Evolutionary conservation across 495 filamentous ascomycete species (phyloP).

Genomic region (Diplogelasinospora grovesii): DNA sequence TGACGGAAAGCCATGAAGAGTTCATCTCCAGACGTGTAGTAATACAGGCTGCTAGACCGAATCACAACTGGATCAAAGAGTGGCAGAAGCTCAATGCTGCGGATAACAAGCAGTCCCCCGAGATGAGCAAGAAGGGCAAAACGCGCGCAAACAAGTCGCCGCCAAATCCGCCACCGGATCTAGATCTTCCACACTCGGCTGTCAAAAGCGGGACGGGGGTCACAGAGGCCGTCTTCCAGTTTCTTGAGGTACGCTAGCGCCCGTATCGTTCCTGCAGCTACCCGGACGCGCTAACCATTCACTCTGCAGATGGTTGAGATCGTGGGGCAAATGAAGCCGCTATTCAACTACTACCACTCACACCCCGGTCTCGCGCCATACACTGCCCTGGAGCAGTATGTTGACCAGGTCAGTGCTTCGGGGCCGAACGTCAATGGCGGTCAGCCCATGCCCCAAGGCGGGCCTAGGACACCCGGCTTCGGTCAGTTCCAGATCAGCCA

Average conservation of each 20-base stretch:
- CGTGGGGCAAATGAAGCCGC: conserved; percentile 63
- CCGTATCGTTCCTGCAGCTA: conserved; percentile 2
- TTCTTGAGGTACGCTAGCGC: conserved; percentile 53
- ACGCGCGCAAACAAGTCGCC: conserved; percentile 42
- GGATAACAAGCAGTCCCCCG: conserved; percentile 64
- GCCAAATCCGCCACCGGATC: conserved; percentile 43
- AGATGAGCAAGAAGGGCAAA: conserved; percentile 65
- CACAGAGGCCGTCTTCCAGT: conserved; percentile 53
- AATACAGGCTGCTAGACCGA: conserved; percentile 46
- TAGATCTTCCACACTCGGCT: conserved; percentile 56
- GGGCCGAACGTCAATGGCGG: conserved; percentile 33
- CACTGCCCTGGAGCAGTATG: conserved; percentile 55
- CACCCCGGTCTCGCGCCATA: conserved; percentile 54
- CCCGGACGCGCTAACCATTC: background rate
- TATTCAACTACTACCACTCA: conserved; percentile 55
- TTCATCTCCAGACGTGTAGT: conserved; percentile 55
- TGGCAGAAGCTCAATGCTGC: conserved; percentile 45
- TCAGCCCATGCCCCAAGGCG: conserved; percentile 33
- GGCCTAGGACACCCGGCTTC: conserved; percentile 42
- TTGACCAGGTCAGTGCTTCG: conserved; percentile 32
- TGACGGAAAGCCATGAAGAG: conserved; percentile 58
- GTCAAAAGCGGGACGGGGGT: conserved; percentile 56
- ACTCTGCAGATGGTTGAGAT: conserved; percentile 58
- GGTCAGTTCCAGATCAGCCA: conserved; percentile 46
- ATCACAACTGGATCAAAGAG: conserved; percentile 50